phyloP scores from a whole-genome alignment of 2,329 filamentous ascomycete species.

The Fusarium multiceps region DNA sequence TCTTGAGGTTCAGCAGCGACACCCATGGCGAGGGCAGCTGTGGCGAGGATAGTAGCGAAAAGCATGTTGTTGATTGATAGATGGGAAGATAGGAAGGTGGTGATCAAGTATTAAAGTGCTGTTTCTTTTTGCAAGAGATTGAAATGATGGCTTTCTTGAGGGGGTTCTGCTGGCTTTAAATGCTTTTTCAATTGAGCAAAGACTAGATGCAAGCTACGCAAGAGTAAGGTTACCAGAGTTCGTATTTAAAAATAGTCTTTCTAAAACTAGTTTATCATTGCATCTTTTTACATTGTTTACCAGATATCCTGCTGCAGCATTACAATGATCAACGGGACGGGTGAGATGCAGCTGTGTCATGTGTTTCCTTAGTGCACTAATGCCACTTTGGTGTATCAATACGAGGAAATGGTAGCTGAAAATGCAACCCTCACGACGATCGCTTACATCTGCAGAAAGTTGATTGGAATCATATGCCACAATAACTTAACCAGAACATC shows the following conservation, averaged over 20 bases:
- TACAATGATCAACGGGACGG: neutral
- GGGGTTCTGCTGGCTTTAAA: neutral
- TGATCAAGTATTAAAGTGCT: neutral
- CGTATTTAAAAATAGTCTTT: neutral
- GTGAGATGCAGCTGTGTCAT: conserved; percentile 9
- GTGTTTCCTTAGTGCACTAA: neutral
- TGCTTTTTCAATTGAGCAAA: neutral
- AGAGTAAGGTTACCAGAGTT: neutral
- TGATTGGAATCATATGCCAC: neutral
- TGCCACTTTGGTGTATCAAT: neutral
- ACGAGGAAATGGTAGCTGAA: neutral
- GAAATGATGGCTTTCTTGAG: neutral
- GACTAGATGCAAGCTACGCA: neutral
- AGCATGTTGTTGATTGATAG: neutral
- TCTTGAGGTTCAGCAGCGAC: conserved; percentile 3
- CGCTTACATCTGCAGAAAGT: neutral
- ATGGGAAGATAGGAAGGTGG: too few relatives aligned
- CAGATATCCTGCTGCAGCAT: too few relatives aligned
- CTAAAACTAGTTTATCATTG: rapidly evolving
- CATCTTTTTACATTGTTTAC: neutral
- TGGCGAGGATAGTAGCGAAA: neutral
- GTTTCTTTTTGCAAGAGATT: neutral
- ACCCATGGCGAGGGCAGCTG: conserved; percentile 7
- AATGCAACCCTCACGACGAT: conserved; percentile 1
- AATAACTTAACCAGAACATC: neutral